A percentile compares a stretch with the other conserved stretches of the same genome.
Conservation (phyloP, 176 grass and related monocot species). For the Thinopyrum elongatum region DNA sequence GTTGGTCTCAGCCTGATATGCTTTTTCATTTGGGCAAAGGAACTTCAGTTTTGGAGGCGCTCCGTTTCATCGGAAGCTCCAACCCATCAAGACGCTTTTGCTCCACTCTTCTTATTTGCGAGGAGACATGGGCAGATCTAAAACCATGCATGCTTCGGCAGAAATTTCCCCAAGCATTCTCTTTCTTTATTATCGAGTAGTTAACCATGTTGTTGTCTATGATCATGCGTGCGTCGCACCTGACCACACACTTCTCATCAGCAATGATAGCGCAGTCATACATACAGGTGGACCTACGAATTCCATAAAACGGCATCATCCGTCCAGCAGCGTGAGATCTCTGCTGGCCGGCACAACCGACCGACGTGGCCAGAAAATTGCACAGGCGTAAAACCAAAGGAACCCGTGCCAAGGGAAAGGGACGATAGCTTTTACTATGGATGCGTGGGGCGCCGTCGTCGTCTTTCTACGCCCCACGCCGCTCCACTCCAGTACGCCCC, state of each 20-base stretch:
- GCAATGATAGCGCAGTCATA: neutral
- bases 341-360: neutral
- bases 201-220: neutral
- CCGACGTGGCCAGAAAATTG: constrained; percentile 1
- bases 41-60: no score
- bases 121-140: no score
- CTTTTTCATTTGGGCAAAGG: no score
- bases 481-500: neutral
- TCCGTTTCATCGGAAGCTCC: neutral
- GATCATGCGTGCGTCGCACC: neutral
- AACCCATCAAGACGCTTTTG: neutral
- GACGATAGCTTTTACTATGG: neutral
- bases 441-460: constrained; percentile 30
- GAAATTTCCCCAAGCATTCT: neutral
- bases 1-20: neutral
- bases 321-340: neutral
- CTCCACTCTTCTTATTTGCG: neutral
- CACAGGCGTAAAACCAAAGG: constrained; percentile 68
- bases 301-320: neutral
- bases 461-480: constrained; percentile 20
- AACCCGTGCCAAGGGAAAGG: neutral
- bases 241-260: neutral
- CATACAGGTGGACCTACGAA: neutral
- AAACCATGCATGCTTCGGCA: neutral
- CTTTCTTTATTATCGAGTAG: no score